Conservation (phyloP, 2,329 filamentous ascomycete genomes). For the Pseudopithomyces maydicus region DNA sequence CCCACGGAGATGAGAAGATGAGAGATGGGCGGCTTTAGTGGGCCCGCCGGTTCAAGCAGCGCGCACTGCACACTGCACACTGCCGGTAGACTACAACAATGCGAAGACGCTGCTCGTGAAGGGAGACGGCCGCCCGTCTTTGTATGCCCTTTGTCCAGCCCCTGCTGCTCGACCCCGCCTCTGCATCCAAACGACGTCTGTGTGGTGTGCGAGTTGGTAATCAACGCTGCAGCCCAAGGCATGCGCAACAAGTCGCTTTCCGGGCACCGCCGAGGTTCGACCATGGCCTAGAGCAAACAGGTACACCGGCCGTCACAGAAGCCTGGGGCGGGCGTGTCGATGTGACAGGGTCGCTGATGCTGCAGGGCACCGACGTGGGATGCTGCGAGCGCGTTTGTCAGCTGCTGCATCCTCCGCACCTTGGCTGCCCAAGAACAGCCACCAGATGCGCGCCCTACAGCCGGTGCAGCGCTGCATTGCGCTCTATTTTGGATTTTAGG, state of each 20-base stretch:
- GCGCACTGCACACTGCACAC: neutral
- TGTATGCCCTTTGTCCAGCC: neutral
- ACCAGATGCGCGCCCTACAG: neutral
- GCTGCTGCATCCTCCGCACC: neutral
- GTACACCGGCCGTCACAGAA: neutral
- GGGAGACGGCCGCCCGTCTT: neutral
- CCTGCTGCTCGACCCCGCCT: constrained; percentile 2
- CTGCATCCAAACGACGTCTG: neutral
- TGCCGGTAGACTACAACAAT: no score
- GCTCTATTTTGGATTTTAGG: neutral
- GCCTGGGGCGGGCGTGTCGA: neutral
- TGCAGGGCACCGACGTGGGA: neutral
- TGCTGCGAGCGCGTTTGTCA: neutral
- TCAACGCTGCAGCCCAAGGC: neutral
- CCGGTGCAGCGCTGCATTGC: neutral
- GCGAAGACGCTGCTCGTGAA: neutral
- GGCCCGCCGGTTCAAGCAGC: neutral
- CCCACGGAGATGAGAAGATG: neutral
- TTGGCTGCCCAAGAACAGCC: neutral
- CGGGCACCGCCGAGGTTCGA: neutral
- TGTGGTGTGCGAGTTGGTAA: constrained; percentile 2
- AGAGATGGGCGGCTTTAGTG: neutral
- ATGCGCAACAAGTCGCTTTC: neutral
- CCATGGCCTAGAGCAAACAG: neutral
- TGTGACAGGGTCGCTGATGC: neutral